Evolutionary conservation across 176 grass and related monocot genomes (phyloP).

Genomic region (Melocanna baccifera): DNA sequence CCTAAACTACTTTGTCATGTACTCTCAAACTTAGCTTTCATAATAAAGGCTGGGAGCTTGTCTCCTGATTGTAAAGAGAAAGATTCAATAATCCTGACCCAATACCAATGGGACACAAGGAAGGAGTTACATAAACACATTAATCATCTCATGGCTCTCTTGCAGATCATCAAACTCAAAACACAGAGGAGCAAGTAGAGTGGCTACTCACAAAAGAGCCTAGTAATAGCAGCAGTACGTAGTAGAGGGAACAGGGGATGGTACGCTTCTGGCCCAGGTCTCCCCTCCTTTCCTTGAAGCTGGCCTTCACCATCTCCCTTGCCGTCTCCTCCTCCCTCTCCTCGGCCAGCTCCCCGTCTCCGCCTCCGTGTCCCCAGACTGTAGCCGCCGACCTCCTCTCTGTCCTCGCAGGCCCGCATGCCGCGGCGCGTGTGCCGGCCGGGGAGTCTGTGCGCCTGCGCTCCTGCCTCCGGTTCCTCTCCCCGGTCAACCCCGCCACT

Average conservation of each 20-base stretch:
- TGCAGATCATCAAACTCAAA: no score
- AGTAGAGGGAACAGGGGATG: not conserved
- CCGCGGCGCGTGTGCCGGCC: constrained; percentile 38
- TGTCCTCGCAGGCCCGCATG: constrained; percentile 49
- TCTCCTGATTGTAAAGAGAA: no score
- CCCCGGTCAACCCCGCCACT: constrained; percentile 32
- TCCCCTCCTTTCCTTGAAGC: constrained; percentile 47
- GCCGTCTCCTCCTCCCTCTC: constrained; percentile 40
- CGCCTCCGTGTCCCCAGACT: constrained; percentile 28
- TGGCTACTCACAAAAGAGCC: no score
- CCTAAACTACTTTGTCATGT: no score
- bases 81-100: no score
- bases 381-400: constrained; percentile 71
- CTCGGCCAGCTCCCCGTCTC: not conserved
- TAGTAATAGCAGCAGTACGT: no score
- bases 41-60: no score
- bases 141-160: no score
- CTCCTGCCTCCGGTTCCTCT: constrained; percentile 71
- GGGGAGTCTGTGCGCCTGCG: constrained; percentile 42
- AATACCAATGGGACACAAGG: no score
- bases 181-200: no score
- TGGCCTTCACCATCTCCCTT: constrained; percentile 70
- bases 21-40: no score
- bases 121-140: no score
- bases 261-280: not conserved